These are phyloP conservation scores for Petrea volubilis DNA, from an alignment of 257 asterid genomes.

Conservation along the genomic window DNA sequence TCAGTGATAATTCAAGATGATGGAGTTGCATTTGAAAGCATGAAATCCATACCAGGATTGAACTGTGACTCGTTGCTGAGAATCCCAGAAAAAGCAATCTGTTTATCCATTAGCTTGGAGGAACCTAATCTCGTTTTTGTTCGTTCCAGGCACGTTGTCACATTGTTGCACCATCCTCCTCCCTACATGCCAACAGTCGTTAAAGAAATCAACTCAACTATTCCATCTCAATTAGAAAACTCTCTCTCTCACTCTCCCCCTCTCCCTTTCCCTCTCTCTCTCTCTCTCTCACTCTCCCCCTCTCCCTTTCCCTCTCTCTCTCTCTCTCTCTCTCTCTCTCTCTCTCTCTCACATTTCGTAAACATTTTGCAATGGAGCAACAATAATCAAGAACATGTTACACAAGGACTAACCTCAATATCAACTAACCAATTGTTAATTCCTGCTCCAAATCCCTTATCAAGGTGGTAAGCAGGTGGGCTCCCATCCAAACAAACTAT, in stretches of 20 bases:
- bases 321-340: no score
- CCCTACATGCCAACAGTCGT: conserved; percentile 48
- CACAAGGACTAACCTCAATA: conserved; percentile 39
- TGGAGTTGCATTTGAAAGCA: background rate
- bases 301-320: no score
- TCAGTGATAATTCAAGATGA: background rate
- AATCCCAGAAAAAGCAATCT: conserved; percentile 67
- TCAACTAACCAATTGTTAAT: conserved; percentile 54
- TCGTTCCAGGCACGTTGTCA: conserved; percentile 52
- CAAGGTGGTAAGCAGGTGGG: conserved; percentile 59
- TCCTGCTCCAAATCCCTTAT: conserved; percentile 55
- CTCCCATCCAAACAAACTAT: conserved; percentile 65
- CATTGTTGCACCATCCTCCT: conserved; percentile 93
- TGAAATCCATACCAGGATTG: conserved; percentile 63
- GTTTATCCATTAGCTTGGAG: conserved; percentile 63
- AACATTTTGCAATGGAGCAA: background rate
- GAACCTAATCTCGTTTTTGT: conserved; percentile 60
- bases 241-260: no score
- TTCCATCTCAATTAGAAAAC: no score
- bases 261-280: no score
- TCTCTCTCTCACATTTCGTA: background rate
- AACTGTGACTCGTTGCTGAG: conserved; percentile 56
- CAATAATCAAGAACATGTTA: background rate
- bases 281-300: no score
- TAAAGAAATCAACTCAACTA: no score